These are phyloP conservation scores for Cicer arietinum DNA, from an alignment of 306 rosid species.

Conservation along the genomic window DNA sequence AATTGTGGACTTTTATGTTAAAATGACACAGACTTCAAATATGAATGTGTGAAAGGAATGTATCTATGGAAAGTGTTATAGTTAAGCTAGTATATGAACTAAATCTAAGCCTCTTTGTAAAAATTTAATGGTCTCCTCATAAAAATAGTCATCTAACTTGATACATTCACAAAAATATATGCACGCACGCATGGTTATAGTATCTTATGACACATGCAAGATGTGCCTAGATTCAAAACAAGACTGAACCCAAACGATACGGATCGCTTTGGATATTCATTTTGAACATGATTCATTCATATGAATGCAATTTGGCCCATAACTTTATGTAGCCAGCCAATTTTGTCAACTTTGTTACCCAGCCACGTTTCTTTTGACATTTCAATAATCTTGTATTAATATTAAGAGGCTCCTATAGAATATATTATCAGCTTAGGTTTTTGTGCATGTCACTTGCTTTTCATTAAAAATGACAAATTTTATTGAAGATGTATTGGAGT, in stretches of 20 bases:
- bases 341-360: neutral
- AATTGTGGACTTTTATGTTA: slow-evolving; percentile 25
- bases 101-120: neutral
- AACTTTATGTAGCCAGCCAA: neutral
- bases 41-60: neutral
- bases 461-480: too few relatives aligned
- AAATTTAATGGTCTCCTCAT: neutral
- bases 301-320: neutral
- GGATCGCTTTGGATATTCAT: neutral
- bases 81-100: neutral
- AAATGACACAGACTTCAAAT: slow-evolving; percentile 16
- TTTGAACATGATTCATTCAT: neutral
- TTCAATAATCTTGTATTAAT: neutral
- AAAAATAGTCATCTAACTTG: neutral
- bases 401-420: neutral
- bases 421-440: neutral
- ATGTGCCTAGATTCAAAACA: neutral
- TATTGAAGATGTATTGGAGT: too few relatives aligned
- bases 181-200: neutral
- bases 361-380: neutral
- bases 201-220: neutral
- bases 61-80: neutral
- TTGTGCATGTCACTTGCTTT: neutral
- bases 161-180: neutral
- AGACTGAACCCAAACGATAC: neutral